Percentiles rank a stretch among this genome's conserved stretches.
phyloP scores from a whole-genome alignment of 305 asterid genomes.

The Solanum hybrid region DNA sequence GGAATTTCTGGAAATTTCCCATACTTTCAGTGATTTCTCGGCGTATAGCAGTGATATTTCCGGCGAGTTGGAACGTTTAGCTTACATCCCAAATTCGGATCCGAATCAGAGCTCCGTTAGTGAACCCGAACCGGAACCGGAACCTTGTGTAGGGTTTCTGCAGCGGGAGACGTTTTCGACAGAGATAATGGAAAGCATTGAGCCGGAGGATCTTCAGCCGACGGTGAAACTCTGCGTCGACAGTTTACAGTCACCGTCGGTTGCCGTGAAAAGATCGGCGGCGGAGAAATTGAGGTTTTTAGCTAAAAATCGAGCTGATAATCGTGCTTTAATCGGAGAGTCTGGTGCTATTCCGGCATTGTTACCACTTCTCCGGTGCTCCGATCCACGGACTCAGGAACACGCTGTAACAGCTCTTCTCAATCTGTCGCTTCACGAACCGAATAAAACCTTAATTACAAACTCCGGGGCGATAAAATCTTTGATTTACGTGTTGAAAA shows the following conservation, averaged over 20 bases:
- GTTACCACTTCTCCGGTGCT: conserved; percentile 62
- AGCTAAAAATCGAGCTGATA: conserved; percentile 83
- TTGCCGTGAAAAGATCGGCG: conserved; percentile 70
- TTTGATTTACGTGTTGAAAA: conserved; percentile 62
- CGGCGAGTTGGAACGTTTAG: conserved; percentile 81
- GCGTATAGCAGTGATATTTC: conserved; percentile 68
- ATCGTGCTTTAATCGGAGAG: conserved; percentile 82
- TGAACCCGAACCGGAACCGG: conserved; percentile 39
- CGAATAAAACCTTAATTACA: conserved; percentile 49
- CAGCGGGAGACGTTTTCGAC: conserved; percentile 44
- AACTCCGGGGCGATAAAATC: conserved; percentile 61
- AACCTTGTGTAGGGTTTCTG: conserved; percentile 9
- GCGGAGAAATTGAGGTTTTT: conserved; percentile 73
- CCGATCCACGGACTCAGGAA: conserved; percentile 75
- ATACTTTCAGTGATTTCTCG: conserved; percentile 57
- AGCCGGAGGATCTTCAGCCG: conserved; percentile 93
- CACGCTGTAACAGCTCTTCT: conserved; percentile 80
- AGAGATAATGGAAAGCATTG: conserved; percentile 74
- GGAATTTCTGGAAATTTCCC: conserved; percentile 42
- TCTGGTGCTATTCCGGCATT: conserved; percentile 83
- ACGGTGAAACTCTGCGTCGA: conserved; percentile 79
- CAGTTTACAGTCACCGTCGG: conserved; percentile 54
- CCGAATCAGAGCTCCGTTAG: conserved; percentile 17
- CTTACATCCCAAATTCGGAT: conserved; percentile 30
- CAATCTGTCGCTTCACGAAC: conserved; percentile 74